Conservation (phyloP, 2,329 filamentous ascomycete species). For the Thelonectria blattea region DNA sequence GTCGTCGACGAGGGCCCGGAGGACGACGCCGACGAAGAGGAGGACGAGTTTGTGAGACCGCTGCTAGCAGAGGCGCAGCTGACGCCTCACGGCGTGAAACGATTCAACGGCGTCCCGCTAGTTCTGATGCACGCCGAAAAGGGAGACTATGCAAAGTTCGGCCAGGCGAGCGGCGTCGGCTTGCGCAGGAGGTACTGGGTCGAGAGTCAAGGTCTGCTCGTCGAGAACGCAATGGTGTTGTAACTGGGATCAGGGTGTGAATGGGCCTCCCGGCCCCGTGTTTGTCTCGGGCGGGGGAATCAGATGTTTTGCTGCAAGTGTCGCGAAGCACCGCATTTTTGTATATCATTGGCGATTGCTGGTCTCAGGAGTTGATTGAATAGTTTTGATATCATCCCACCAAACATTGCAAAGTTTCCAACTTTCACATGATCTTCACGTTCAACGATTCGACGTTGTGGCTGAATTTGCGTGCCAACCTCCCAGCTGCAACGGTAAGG, state of each 20-base stretch:
- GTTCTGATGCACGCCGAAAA: conserved; percentile 80
- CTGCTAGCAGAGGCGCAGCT: conserved; percentile 77
- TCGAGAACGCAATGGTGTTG: conserved; percentile 77
- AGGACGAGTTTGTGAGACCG: conserved; percentile 58
- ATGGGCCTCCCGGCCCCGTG: conserved; percentile 16
- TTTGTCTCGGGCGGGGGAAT: no score
- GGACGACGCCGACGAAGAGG: conserved; percentile 42
- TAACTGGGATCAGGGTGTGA: conserved; percentile 26
- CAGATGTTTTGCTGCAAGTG: neutral
- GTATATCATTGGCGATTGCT: neutral
- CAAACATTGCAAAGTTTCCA: neutral
- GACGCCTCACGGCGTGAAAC: conserved; percentile 70
- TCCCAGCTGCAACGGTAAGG: neutral
- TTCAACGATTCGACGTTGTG: neutral
- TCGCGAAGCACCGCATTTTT: neutral
- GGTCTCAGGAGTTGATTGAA: neutral
- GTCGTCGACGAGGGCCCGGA: conserved; percentile 66
- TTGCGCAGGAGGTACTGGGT: conserved; percentile 81
- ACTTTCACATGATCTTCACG: neutral
- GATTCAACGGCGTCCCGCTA: conserved; percentile 78
- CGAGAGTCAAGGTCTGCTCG: conserved; percentile 77
- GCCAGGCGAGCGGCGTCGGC: conserved; percentile 70
- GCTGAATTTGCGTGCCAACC: neutral
- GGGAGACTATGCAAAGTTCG: conserved; percentile 64
- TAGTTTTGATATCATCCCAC: neutral